Base-by-base conservation (phyloP, 2,329 filamentous ascomycete genomes). In the Sporothrix variecibatus region DNA sequence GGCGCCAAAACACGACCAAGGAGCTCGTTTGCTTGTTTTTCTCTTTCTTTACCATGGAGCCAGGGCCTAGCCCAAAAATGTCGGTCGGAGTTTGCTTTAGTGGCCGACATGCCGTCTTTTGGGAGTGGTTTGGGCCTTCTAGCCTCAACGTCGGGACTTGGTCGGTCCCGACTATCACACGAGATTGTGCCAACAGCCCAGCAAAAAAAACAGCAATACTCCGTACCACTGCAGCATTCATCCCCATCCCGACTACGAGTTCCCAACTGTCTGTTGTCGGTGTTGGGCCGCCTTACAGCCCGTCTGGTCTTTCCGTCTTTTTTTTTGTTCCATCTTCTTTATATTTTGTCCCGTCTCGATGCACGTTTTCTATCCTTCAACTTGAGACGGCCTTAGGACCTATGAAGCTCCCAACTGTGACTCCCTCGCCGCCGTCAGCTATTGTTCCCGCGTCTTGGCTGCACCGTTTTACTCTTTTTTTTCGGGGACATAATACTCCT, bases 141-240 rank as follows among this genome's bases (percentile, higher is more conserved):
- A 56, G 23, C 17, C 12, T n/a, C 34, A 67, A 12, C n/a, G 26
- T 67, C 65, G 65, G 65, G 26, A 46, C 40, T 34, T 68, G 46
- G 65, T 51, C 65, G 65, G 65, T 51, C 65, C 65, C 65, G 65
- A 68, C 65, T 51, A 51, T 51, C n/a, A 17, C 7, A 68, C 43
- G 26, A 51, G 40, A 7, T 15, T 43, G 31, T 51, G 3, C 12
- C 17, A 53, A n/a, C 49, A 53, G 49, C 23, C 15, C 49, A 53
- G 40, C 40, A 12, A 43, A 34, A 34, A 34, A 34, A 34, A 34
- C 34, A 34, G 34, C 34, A 34, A 4, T 34, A n/a, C 34, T 34
- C 34, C 4, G 34, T 28, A 3, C 15, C 53, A 17, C 26, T 64
- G 60, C 20, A 64, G 8, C 60, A 11, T 6, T 43, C n/a, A 34